Evolutionary conservation across 345 rosid species (phyloP).

Genomic region (Lepidium africanum): DNA sequence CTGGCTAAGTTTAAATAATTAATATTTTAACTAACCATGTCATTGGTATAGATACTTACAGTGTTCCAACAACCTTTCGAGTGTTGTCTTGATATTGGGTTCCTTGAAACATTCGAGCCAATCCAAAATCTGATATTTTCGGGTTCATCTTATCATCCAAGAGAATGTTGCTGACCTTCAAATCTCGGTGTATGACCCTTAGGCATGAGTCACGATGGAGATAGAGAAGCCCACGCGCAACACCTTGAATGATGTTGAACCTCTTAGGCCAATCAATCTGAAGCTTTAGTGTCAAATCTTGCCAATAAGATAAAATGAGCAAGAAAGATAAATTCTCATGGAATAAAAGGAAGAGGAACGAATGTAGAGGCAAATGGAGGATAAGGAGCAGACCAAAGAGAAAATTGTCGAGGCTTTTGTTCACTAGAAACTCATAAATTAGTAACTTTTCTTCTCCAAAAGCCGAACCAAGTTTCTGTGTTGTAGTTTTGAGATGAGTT

Average conservation of each 20-base stretch:
- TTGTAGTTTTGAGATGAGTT: slow-evolving; percentile 40
- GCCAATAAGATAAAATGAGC: background rate
- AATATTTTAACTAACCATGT: background rate
- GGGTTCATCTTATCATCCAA: background rate
- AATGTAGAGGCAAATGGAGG: background rate
- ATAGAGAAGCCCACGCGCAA: background rate
- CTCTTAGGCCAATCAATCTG: slow-evolving; percentile 10
- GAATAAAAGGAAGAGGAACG: background rate
- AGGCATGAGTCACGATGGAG: slow-evolving; percentile 5
- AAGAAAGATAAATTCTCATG: background rate
- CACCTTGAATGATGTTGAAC: slow-evolving; percentile 3
- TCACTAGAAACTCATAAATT: background rate
- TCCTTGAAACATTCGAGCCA: slow-evolving; percentile 6
- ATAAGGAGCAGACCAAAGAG: background rate
- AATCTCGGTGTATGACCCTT: slow-evolving; percentile 2
- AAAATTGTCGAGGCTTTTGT: background rate
- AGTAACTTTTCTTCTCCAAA: slow-evolving; percentile 27
- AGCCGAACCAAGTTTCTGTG: slow-evolving; percentile 54
- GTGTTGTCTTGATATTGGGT: slow-evolving; percentile 6
- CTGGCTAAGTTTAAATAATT: background rate
- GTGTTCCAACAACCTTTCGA: slow-evolving; percentile 1
- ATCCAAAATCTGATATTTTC: slow-evolving; percentile 5
- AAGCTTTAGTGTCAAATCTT: slow-evolving; percentile 1
- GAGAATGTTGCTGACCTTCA: slow-evolving; percentile 7
- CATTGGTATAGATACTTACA: background rate